Evolutionary conservation across 371 early-diverging fungal genomes (phyloP), one percentile per base, ranked within the genome.

Genomic region (Blastocladiella emersonii): DNA sequence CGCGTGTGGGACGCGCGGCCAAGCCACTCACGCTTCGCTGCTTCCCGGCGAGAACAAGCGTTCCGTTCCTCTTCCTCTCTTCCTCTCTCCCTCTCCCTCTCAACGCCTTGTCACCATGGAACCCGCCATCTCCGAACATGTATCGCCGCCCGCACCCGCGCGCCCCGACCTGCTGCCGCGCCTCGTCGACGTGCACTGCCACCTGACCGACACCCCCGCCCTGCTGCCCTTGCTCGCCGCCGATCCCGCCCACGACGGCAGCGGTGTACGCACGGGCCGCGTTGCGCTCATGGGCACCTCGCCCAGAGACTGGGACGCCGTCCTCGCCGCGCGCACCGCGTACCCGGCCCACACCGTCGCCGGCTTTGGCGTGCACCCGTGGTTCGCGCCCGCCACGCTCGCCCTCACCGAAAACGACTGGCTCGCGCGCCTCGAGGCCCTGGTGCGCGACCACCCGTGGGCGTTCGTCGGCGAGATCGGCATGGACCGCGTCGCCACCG

Each of bases 381-480:
- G 86, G 87, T 86, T 83, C 66, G 76, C 78, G 67, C 8, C 67
- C 68, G 10, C 32, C 53, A 51, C 37, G 65, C 10, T 70, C 67
- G 0, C 49, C 34, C 41, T 32, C 3, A 62, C 61, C 0, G 59
- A 67, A 3, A 37, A 65, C 3, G 48, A 64, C 0, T 57, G 68
- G 12, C 19, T 67, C 51, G 27, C 62, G 49, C 66, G 69, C 39
- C 68, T 79, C 48, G 55, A 67, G 53, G 61, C 63, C 13, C 64
- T 67, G 6, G 43, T 81, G 36, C 65, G 62, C 44, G 56, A 43
- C 17, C 63, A 85, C 65, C 85, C 84, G 4, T 23, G 66, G 27
- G 81, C 86, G 0, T 49, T 88, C 17, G 76, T 90, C 0, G 95
- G 93, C 41, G 95, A 94, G 70, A 82, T 90, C 48, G 95, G 95